A percentile compares a stretch with the other conserved stretches of the same genome.
phyloP scores from a whole-genome alignment of 2,329 filamentous ascomycete species.

The Hypoxylon sp. region DNA sequence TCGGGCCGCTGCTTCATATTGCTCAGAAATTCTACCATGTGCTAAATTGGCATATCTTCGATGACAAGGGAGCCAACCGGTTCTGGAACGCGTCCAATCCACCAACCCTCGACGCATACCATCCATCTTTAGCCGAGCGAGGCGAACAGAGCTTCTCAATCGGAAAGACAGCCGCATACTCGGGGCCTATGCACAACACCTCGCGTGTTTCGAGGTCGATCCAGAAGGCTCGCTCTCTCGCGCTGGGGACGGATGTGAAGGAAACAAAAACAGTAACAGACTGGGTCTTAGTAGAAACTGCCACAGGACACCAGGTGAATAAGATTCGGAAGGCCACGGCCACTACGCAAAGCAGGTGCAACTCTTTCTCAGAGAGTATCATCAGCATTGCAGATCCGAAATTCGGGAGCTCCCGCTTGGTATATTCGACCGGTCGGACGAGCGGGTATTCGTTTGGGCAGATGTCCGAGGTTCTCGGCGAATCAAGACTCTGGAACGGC shows the following conservation, averaged over 20 bases:
- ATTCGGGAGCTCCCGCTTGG: not conserved
- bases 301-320: slow-evolving; percentile 15
- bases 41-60: slow-evolving; percentile 39
- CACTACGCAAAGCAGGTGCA: slow-evolving; percentile 1
- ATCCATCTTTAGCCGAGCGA: slow-evolving; percentile 32
- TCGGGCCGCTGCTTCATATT: slow-evolving; percentile 35
- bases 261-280: slow-evolving; percentile 29
- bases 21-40: slow-evolving; percentile 25
- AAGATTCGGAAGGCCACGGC: slow-evolving; percentile 21
- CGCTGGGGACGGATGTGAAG: not conserved
- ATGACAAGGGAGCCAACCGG: slow-evolving; percentile 12
- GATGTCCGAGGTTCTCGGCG: slow-evolving; percentile 9
- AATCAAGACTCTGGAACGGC: slow-evolving; percentile 3
- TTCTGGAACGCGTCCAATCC: slow-evolving; percentile 15
- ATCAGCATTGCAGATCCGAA: slow-evolving; percentile 18
- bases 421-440: slow-evolving; percentile 30
- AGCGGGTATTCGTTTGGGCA: slow-evolving; percentile 32
- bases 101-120: slow-evolving; percentile 21
- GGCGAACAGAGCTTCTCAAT: slow-evolving; percentile 4
- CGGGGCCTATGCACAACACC: slow-evolving; percentile 31
- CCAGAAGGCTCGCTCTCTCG: not conserved
- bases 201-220: slow-evolving; percentile 23
- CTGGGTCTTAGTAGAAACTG: slow-evolving; percentile 35
- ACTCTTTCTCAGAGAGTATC: slow-evolving; percentile 24
- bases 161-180: slow-evolving; percentile 29